A percentile compares a stretch with the other conserved stretches of the same genome.
Conservation (phyloP, 2,329 filamentous ascomycete species). For the Trichoderma asperellum region DNA sequence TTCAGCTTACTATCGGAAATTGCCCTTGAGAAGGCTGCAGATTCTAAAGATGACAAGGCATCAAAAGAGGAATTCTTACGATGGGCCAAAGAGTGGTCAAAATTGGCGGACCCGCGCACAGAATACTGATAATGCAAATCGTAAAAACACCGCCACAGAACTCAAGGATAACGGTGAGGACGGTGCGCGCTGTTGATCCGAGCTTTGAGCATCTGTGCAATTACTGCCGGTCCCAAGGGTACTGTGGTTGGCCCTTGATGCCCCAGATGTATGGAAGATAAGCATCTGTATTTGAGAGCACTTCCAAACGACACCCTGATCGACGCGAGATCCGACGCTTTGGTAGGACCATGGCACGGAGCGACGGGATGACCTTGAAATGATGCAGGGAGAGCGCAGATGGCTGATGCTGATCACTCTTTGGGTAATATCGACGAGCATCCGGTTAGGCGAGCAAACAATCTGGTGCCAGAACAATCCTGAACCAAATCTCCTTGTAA, state of each 20-base stretch:
- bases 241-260: neutral
- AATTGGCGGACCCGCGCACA: slow-evolving; percentile 36
- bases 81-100: slow-evolving; percentile 45
- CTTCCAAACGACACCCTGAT: neutral
- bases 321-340: slow-evolving; percentile 13
- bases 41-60: slow-evolving; percentile 28
- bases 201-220: neutral
- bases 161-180: neutral
- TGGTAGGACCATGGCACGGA: slow-evolving; percentile 10
- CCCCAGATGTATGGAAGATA: neutral
- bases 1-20: slow-evolving; percentile 40
- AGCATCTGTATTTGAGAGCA: neutral
- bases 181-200: neutral
- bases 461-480: neutral
- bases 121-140: slow-evolving; percentile 32
- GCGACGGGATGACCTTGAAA: slow-evolving; percentile 10
- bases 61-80: slow-evolving; percentile 33
- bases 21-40: slow-evolving; percentile 34
- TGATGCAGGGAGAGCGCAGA: neutral
- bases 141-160: neutral
- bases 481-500: neutral
- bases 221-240: neutral
- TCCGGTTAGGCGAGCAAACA: slow-evolving; percentile 12
- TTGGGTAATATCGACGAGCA: neutral
- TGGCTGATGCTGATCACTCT: neutral